Evolutionary conservation across 805 yeast species (phyloP).

Genomic region (Ogataea paradorogensis): DNA sequence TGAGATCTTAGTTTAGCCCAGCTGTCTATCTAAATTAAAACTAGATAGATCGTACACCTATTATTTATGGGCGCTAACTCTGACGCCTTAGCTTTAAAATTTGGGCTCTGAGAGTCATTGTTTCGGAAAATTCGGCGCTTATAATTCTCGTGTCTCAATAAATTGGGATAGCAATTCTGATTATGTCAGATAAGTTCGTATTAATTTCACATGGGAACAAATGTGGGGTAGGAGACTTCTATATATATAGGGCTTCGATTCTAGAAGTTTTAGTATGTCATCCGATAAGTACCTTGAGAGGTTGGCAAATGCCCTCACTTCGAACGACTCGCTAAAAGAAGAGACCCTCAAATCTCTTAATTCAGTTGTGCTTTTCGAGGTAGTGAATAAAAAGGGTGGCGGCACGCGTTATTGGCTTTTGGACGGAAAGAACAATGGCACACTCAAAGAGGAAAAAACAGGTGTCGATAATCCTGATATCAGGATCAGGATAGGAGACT

Average conservation of each 20-base stretch:
- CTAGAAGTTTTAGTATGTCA: conserved; percentile 3
- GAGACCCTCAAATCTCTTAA: conserved; percentile 30
- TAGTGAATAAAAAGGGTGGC: conserved; percentile 60
- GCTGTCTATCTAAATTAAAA: too few species aligned
- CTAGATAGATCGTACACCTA: too few species aligned
- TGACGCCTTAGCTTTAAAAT: too few species aligned
- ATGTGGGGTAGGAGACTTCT: conserved; percentile 10
- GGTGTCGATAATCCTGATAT: conserved; percentile 55
- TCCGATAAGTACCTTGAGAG: conserved; percentile 18
- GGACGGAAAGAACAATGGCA: conserved; percentile 63
- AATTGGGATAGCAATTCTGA: conserved; percentile 1
- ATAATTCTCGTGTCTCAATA: too few species aligned
- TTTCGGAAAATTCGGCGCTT: too few species aligned
- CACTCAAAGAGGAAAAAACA: conserved; percentile 22
- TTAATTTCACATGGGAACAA: not conserved
- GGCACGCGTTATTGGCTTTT: conserved; percentile 57
- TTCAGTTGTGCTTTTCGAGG: conserved; percentile 52
- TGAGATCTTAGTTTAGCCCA: too few species aligned
- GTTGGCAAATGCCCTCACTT: conserved; percentile 14
- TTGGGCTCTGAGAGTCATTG: too few species aligned
- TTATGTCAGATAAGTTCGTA: not conserved
- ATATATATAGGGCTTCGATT: conserved; percentile 3
- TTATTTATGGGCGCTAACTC: too few species aligned
- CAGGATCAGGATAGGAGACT: conserved; percentile 60
- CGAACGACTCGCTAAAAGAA: conserved; percentile 19